These are phyloP conservation scores for Leishmania martiniquensis DNA, from an alignment of 208 protist genomes.

Conservation along the genomic window DNA sequence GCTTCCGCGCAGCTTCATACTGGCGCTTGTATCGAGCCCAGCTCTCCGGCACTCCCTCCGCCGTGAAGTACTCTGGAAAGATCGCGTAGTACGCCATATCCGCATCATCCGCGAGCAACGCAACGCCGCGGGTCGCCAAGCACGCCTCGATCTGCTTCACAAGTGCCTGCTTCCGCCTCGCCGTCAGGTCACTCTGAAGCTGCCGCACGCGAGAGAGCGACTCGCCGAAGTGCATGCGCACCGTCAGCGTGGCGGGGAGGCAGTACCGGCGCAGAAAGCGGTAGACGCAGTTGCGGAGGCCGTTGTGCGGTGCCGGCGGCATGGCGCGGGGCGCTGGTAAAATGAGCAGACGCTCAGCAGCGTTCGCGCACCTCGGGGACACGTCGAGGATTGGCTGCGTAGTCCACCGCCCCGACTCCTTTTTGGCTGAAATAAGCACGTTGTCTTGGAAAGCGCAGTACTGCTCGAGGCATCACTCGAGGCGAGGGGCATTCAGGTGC, in stretches of 20 bases:
- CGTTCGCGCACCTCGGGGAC: conserved; percentile 28
- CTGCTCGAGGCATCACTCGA: conserved; percentile 48
- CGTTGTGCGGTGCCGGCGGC: background rate
- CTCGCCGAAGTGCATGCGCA: conserved; percentile 44
- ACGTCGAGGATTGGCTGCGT: conserved; percentile 25
- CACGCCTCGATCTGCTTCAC: conserved; percentile 31
- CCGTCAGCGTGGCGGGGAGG: conserved; percentile 8
- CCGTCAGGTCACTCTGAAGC: conserved; percentile 9
- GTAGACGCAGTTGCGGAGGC: background rate
- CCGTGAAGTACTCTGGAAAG: conserved; percentile 43
- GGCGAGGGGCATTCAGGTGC: conserved; percentile 56
- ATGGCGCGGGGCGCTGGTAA: conserved; percentile 25
- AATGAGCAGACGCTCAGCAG: conserved; percentile 32
- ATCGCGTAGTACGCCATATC: conserved; percentile 41
- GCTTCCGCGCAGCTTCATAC: conserved; percentile 2
- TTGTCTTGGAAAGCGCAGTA: conserved; percentile 7
- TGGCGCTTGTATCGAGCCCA: conserved; percentile 35
- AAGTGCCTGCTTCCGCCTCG: conserved; percentile 27
- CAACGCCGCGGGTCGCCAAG: conserved; percentile 35
- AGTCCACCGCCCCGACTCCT: conserved; percentile 6
- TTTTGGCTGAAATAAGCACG: conserved; percentile 7
- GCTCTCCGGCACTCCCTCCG: conserved; percentile 36
- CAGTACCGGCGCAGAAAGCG: conserved; percentile 8
- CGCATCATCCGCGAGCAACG: conserved; percentile 40
- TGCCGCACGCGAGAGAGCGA: conserved; percentile 33